Percentiles rank a stretch among this genome's conserved stretches.
Evolutionary conservation across 1,284 basidiomycete genomes (phyloP).

Genomic region (Trametes pubescens): DNA sequence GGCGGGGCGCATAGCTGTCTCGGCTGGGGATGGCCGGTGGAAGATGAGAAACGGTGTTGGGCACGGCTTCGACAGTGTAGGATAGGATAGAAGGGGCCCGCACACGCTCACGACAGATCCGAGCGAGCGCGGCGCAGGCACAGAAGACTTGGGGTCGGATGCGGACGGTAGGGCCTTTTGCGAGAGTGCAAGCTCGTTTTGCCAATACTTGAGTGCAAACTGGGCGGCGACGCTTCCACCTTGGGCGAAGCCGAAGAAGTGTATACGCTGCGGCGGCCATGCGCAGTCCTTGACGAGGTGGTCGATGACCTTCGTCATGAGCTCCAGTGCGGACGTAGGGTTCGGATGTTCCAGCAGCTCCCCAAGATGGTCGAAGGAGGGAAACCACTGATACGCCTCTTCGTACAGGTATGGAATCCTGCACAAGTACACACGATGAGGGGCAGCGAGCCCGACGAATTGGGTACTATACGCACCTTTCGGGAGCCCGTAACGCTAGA

Average conservation of each 20-base stretch:
- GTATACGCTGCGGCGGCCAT: conserved; percentile 77
- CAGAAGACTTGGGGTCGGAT: conserved; percentile 8
- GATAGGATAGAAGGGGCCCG: conserved; percentile 80
- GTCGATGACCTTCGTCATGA: conserved; percentile 61
- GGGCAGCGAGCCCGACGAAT: background rate
- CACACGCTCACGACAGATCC: conserved; percentile 77
- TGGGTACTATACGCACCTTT: conserved; percentile 56
- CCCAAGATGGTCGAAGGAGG: conserved; percentile 82
- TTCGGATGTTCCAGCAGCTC: conserved; percentile 76
- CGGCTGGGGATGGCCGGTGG: conserved; percentile 58
- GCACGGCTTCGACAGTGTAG: conserved; percentile 59
- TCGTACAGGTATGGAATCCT: conserved; percentile 87
- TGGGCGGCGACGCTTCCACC: conserved; percentile 86
- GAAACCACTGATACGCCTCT: conserved; percentile 88
- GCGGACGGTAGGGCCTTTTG: conserved; percentile 30
- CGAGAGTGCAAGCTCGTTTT: conserved; percentile 45
- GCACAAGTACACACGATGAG: conserved; percentile 1
- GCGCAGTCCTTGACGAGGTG: conserved; percentile 66
- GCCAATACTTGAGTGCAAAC: conserved; percentile 62
- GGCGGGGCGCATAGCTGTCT: conserved; percentile 53
- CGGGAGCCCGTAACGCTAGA: conserved; percentile 81
- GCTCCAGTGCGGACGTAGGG: conserved; percentile 70
- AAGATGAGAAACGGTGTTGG: conserved; percentile 73
- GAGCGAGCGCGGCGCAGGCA: conserved; percentile 44
- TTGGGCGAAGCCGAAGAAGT: conserved; percentile 91